These are phyloP conservation scores for Malus fusca DNA, from an alignment of 306 rosid species.

Conservation along the genomic window DNA sequence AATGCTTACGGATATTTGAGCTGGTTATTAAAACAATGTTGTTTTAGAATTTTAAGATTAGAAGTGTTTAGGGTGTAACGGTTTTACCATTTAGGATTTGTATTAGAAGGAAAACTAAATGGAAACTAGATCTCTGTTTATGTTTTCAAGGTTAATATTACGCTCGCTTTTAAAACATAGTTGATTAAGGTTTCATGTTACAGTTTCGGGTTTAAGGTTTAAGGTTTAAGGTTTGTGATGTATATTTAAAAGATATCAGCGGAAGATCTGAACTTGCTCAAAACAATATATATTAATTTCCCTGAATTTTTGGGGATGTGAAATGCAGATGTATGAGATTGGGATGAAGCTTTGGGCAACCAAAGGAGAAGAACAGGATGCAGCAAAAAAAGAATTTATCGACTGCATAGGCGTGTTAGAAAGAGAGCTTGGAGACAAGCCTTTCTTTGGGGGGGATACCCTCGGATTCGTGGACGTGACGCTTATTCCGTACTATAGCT, in stretches of 20 bases:
- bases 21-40: background rate
- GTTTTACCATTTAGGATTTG: background rate
- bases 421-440: conserved; percentile 26
- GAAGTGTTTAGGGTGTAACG: background rate
- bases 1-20: background rate
- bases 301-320: background rate
- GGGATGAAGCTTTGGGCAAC: conserved; percentile 20
- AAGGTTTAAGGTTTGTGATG: background rate
- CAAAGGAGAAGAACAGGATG: conserved; percentile 20
- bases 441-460: conserved; percentile 16
- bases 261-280: no score
- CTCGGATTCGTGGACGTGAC: conserved; percentile 22
- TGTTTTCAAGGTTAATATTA: background rate
- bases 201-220: background rate
- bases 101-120: no score
- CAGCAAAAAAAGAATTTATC: conserved; percentile 11
- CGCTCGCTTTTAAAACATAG: no score
- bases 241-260: background rate
- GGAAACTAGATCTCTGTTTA: background rate
- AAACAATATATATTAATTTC: background rate
- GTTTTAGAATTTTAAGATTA: background rate
- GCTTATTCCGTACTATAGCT: conserved; percentile 5
- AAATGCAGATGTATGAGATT: conserved; percentile 16
- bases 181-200: background rate
- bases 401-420: conserved; percentile 6